phyloP scores from a whole-genome alignment of 805 yeast genomes.

The Zygosaccharomyces siamensis region DNA sequence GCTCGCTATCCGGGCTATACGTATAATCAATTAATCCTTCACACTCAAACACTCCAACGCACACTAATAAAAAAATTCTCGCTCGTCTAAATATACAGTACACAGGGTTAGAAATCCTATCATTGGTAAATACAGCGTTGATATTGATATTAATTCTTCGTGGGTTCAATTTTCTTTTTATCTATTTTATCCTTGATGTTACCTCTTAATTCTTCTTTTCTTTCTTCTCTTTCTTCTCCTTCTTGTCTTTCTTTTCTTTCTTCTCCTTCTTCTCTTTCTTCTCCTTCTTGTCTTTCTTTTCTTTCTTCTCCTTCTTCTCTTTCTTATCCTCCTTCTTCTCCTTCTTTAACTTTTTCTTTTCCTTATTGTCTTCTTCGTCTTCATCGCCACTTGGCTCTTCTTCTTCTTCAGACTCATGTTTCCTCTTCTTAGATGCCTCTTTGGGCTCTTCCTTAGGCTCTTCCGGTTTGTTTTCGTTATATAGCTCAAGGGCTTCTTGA shows the following conservation, averaged over 20 bases:
- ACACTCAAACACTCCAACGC: not conserved
- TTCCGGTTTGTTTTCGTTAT: slow-evolving; percentile 42
- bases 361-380: slow-evolving; percentile 46
- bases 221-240: slow-evolving; percentile 29
- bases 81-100: slow-evolving; percentile 30
- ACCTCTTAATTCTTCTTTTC: slow-evolving; percentile 11
- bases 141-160: not conserved
- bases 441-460: slow-evolving; percentile 24
- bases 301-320: slow-evolving; percentile 45
- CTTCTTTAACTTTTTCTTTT: slow-evolving; percentile 49
- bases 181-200: not conserved
- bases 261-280: slow-evolving; percentile 16
- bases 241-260: slow-evolving; percentile 35
- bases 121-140: slow-evolving; percentile 1
- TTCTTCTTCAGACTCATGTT: slow-evolving; percentile 30
- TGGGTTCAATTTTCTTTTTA: not conserved
- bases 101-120: slow-evolving; percentile 17
- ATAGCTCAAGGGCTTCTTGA: slow-evolving; percentile 78
- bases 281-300: slow-evolving; percentile 40
- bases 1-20: slow-evolving; percentile 33
- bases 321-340: slow-evolving; percentile 46
- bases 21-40: slow-evolving; percentile 12
- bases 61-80: slow-evolving; percentile 6
- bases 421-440: slow-evolving; percentile 32
- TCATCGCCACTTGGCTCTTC: slow-evolving; percentile 43